Evolutionary conservation across 805 yeast species (phyloP).

Genomic region (Debaryomyces castellii): DNA sequence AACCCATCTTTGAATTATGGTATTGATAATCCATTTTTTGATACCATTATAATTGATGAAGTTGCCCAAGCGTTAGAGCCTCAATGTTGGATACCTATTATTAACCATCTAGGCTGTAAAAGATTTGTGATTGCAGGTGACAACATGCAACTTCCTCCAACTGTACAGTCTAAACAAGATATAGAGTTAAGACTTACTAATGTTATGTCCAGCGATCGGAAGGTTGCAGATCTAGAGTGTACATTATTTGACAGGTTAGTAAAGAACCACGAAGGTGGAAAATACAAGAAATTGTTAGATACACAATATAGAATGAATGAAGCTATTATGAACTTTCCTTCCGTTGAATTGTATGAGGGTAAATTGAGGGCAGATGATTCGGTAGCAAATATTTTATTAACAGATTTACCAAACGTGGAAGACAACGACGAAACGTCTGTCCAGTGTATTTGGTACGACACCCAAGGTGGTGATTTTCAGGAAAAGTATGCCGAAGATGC

Average conservation of each 20-base stretch:
- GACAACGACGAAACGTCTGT: slow-evolving; percentile 55
- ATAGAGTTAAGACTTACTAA: slow-evolving; percentile 9
- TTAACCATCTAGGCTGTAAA: slow-evolving; percentile 56
- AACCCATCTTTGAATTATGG: slow-evolving; percentile 12
- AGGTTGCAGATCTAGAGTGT: slow-evolving; percentile 49
- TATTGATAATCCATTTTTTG: slow-evolving; percentile 49
- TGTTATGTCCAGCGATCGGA: slow-evolving; percentile 28
- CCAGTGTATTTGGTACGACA: slow-evolving; percentile 81
- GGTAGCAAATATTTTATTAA: slow-evolving; percentile 52
- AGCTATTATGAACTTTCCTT: slow-evolving; percentile 76
- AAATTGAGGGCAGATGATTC: slow-evolving; percentile 60
- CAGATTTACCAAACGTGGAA: slow-evolving; percentile 48
- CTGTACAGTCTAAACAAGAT: slow-evolving; percentile 57
- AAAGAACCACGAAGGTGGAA: slow-evolving; percentile 36
- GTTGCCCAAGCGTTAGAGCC: slow-evolving; percentile 94
- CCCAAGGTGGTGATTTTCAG: slow-evolving; percentile 83
- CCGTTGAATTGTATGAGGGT: slow-evolving; percentile 61
- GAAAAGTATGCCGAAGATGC: slow-evolving; percentile 46
- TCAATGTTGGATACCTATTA: slow-evolving; percentile 92
- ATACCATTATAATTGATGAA: slow-evolving; percentile 87
- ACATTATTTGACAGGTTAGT: slow-evolving; percentile 84
- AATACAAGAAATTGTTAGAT: slow-evolving; percentile 58
- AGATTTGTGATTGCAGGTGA: slow-evolving; percentile 88
- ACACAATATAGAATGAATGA: slow-evolving; percentile 88
- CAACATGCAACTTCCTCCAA: slow-evolving; percentile 88